A percentile compares a stretch with the other conserved stretches of the same genome.
Conservation (phyloP, 345 rosid species). For the Pugionium dolabratum region DNA sequence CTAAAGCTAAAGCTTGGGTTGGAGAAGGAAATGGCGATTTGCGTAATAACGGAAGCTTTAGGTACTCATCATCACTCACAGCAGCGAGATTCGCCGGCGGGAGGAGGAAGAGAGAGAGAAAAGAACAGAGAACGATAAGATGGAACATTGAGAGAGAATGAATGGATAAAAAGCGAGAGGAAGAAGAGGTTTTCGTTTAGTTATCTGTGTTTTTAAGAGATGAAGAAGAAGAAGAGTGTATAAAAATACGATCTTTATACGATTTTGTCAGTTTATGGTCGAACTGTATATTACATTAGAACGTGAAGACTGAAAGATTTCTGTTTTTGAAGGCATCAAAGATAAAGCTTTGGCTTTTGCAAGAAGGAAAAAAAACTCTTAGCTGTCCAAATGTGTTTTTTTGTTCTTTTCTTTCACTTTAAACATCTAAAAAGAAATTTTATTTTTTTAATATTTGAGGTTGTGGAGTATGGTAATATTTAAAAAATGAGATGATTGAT, state of each 20-base stretch:
- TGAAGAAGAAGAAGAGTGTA: conserved; percentile 28
- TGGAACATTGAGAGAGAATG: conserved; percentile 9
- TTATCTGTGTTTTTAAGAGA: conserved; percentile 18
- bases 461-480: neutral
- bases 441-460: neutral
- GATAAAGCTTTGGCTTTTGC: conserved; percentile 36
- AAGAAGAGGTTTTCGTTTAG: neutral
- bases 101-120: conserved; percentile 25
- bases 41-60: conserved; percentile 71
- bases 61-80: conserved; percentile 38
- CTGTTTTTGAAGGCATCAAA: conserved; percentile 28
- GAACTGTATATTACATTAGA: conserved; percentile 27
- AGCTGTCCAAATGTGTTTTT: conserved; percentile 42
- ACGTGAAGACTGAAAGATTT: conserved; percentile 38
- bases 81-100: conserved; percentile 35
- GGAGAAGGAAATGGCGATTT: conserved; percentile 49
- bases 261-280: conserved; percentile 35
- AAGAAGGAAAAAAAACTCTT: conserved; percentile 26
- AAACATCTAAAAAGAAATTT: neutral
- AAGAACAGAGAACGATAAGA: conserved; percentile 3
- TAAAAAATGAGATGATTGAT: neutral
- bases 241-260: conserved; percentile 29
- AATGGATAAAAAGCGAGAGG: conserved; percentile 8
- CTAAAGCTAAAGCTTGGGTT: conserved; percentile 44
- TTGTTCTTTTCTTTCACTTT: conserved; percentile 26